Evolutionary conservation across 2,329 filamentous ascomycete species (phyloP), one percentile per base, ranked within the genome.

Genomic region (Aciculosporium take): DNA sequence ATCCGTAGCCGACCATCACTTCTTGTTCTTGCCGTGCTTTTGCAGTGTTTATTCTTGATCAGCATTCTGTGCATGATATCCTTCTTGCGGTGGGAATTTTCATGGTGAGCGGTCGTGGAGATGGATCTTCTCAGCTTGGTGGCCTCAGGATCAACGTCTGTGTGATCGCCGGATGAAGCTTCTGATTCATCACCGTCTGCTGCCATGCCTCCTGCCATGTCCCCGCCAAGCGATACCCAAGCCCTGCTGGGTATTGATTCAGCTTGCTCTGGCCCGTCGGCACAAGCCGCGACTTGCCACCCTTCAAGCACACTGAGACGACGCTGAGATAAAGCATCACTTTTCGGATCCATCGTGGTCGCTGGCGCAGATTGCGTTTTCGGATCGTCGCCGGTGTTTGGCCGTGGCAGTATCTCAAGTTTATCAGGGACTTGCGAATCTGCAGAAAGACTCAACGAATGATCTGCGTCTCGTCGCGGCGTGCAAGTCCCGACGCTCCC

Each of bases 1-100:
- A 88, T 83, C 46, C 75, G 76, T 37, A 88, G 59, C 18, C 83
- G 70, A 0, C 83, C 83, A 55, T 87, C 82, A 36, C 64, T 69
- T 56, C 75, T 81, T 1, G 84, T 71, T 46, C 67, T 76, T 20
- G 79, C 80, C 46, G 69, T 75, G 1, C 76, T 82, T 17, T 64
- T 67, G 57, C 78, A 82, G 38, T 80, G 64, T 3, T 81, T 69
- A 49, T 84, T 81, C 18, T 30, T 35, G 36, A 34, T 38, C 21
- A 39, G 13, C 3, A 42, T 24, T 5, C 34, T 44, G n/a, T 34
- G 25, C 34, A 40, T 39, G 15, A 30, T 32, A 12, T 24, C 13
- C 33, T 15, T 35, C 13, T 38, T 45, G 17, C 24, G 32, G 6
- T 20, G 20, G 6, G 25, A 9, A 3, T 25, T 33, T 18, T 20